Conservation (phyloP, 2,329 filamentous ascomycete species). For the Raffaelea albimanens region DNA sequence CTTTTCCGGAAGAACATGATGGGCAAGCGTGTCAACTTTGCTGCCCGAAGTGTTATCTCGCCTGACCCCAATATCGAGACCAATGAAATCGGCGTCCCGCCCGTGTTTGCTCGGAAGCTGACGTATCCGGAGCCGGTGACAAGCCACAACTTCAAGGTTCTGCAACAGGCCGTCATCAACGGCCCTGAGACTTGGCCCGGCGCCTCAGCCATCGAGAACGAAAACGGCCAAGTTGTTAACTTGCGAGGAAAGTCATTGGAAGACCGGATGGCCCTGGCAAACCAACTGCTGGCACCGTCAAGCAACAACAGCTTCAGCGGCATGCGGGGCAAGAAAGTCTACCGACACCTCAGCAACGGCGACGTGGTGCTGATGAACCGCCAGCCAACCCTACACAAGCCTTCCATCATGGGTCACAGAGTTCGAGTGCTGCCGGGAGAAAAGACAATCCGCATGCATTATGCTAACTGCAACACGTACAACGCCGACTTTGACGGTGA, state of each 20-base stretch:
- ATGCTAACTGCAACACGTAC: conserved; percentile 98
- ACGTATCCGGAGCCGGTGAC: conserved; percentile 97
- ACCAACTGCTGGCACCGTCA: conserved; percentile 82
- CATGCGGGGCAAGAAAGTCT: conserved; percentile 87
- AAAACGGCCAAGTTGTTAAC: conserved; percentile 84
- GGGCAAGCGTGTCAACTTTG: conserved; percentile 99
- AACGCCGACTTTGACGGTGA: conserved; percentile 99
- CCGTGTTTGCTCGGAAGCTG: conserved; percentile 93
- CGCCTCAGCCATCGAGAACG: conserved; percentile 88
- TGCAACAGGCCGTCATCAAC: conserved; percentile 94
- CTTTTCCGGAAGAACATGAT: conserved; percentile 99
- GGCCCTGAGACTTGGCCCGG: conserved; percentile 91
- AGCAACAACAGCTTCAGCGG: conserved; percentile 64
- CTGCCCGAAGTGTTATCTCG: conserved; percentile 93
- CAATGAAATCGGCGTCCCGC: conserved; percentile 95
- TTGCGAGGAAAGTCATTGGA: conserved; percentile 80
- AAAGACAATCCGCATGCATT: conserved; percentile 98
- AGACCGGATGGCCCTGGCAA: conserved; percentile 80
- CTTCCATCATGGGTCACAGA: conserved; percentile 96
- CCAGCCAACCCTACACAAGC: conserved; percentile 94
- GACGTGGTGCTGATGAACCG: conserved; percentile 99
- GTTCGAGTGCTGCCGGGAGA: conserved; percentile 87
- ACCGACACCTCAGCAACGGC: conserved; percentile 90
- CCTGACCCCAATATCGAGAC: conserved; percentile 98
- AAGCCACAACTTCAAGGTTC: conserved; percentile 89